These are phyloP conservation scores for Antrodiella citrinella DNA, from an alignment of 768 basidiomycete species.

Conservation along the genomic window DNA sequence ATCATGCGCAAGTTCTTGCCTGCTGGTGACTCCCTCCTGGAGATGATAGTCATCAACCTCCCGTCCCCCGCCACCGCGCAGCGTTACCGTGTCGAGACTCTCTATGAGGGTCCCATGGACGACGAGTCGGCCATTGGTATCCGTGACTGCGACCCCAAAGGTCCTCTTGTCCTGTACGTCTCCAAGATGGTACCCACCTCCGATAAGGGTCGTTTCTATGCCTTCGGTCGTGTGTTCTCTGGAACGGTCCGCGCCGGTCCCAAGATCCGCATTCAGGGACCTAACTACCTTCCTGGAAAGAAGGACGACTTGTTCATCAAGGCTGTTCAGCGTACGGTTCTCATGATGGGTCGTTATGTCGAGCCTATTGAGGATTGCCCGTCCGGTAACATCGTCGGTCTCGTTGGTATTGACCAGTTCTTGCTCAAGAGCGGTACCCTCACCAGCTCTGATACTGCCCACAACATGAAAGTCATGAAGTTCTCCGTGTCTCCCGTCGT, in stretches of 20 bases:
- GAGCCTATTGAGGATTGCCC: conserved; percentile 99
- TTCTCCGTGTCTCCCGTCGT: conserved; percentile 99
- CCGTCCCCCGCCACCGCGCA: conserved; percentile 97
- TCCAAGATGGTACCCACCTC: conserved; percentile 99
- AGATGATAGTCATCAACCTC: conserved; percentile 99
- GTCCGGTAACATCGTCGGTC: conserved; percentile 96
- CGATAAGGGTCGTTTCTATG: conserved; percentile 99
- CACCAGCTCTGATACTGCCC: conserved; percentile 95
- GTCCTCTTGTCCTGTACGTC: conserved; percentile 94
- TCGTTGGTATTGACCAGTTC: conserved; percentile 99
- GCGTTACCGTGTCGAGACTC: conserved; percentile 97
- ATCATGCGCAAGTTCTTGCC: conserved; percentile 99
- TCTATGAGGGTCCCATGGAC: conserved; percentile 99
- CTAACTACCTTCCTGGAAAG: conserved; percentile 97
- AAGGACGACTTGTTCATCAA: conserved; percentile 98
- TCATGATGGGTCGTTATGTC: conserved; percentile 99
- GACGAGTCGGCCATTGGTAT: conserved; percentile 98
- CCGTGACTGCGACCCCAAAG: conserved; percentile 95
- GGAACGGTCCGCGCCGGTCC: conserved; percentile 96
- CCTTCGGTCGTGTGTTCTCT: conserved; percentile 99
- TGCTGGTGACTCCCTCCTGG: conserved; percentile 95
- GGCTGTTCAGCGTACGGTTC: conserved; percentile 95
- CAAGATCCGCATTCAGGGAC: conserved; percentile 98
- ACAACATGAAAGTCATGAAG: conserved; percentile 99
- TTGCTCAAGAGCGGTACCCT: conserved; percentile 98